These are phyloP conservation scores for Byssochlamys sp. DNA, from an alignment of 2,329 filamentous ascomycete genomes.

Conservation along the genomic window DNA sequence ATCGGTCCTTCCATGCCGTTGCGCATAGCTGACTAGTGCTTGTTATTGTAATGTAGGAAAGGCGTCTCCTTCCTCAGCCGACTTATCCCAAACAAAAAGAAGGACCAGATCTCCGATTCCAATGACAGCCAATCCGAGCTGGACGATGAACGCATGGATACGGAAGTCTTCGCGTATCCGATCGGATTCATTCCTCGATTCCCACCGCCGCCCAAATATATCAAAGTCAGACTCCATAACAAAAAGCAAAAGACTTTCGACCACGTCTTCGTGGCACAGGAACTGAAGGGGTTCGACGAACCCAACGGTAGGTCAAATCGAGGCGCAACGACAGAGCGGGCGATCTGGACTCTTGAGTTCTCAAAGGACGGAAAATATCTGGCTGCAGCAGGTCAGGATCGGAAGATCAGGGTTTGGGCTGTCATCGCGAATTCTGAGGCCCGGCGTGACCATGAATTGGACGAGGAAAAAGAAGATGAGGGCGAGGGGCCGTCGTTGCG, in stretches of 20 bases:
- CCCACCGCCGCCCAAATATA: slow-evolving; percentile 82
- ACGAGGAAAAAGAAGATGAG: slow-evolving; percentile 46
- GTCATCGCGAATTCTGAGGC: slow-evolving; percentile 78
- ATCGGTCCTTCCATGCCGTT: not conserved
- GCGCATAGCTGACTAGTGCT: not conserved
- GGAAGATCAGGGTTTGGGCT: slow-evolving; percentile 75
- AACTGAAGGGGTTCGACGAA: slow-evolving; percentile 57
- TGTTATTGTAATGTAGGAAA: slow-evolving; percentile 51
- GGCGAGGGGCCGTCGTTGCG: slow-evolving; percentile 47
- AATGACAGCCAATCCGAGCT: slow-evolving; percentile 59
- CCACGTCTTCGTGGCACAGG: slow-evolving; percentile 81
- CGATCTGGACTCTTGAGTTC: slow-evolving; percentile 87
- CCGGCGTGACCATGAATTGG: slow-evolving; percentile 60
- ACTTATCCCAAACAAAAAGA: slow-evolving; percentile 68
- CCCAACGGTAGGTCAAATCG: slow-evolving; percentile 13
- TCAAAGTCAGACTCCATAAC: slow-evolving; percentile 70
- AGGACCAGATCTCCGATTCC: slow-evolving; percentile 43
- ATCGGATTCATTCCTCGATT: slow-evolving; percentile 76
- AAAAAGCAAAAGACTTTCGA: slow-evolving; percentile 77
- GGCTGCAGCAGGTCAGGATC: slow-evolving; percentile 84
- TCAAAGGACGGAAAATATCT: slow-evolving; percentile 85
- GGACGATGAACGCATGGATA: slow-evolving; percentile 63
- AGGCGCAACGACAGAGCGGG: slow-evolving; percentile 41
- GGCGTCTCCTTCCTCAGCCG: slow-evolving; percentile 83
- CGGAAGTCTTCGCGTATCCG: slow-evolving; percentile 69